Conservation (phyloP, 2,329 filamentous ascomycete genomes). For the Xylaria sp. region DNA sequence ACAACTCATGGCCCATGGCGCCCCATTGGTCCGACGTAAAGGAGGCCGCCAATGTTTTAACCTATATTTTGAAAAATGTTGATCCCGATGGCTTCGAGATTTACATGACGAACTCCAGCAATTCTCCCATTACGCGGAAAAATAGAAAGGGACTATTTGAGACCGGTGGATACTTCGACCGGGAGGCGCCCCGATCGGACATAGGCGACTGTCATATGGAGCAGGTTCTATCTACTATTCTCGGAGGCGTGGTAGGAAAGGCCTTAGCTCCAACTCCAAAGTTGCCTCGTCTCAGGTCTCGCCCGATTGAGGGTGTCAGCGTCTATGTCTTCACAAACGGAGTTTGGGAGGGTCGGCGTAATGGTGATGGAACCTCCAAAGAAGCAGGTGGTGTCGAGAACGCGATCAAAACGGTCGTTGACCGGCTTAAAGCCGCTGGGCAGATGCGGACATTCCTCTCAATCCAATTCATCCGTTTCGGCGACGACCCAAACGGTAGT, state of each 20-base stretch:
- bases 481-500: not conserved
- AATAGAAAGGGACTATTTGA: not conserved
- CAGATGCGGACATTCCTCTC: not conserved
- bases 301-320: not conserved
- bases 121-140: not conserved
- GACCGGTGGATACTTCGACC: not conserved
- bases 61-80: not conserved
- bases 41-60: not conserved
- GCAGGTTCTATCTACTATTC: not conserved
- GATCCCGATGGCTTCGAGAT: conserved; percentile 14
- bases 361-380: no score
- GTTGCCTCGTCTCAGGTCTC: no score
- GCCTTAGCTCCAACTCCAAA: no score
- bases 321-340: conserved; percentile 15
- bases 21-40: not conserved
- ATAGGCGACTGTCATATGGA: not conserved
- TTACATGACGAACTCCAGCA: not conserved
- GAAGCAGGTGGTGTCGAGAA: no score
- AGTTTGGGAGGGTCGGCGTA: no score
- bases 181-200: not conserved
- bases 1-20: conserved; percentile 2
- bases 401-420: not conserved
- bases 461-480: not conserved
- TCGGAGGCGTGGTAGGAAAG: not conserved
- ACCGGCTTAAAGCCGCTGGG: not conserved